phyloP scores from a whole-genome alignment of 176 grass and related monocot species.

The Guadua angustifolia region DNA sequence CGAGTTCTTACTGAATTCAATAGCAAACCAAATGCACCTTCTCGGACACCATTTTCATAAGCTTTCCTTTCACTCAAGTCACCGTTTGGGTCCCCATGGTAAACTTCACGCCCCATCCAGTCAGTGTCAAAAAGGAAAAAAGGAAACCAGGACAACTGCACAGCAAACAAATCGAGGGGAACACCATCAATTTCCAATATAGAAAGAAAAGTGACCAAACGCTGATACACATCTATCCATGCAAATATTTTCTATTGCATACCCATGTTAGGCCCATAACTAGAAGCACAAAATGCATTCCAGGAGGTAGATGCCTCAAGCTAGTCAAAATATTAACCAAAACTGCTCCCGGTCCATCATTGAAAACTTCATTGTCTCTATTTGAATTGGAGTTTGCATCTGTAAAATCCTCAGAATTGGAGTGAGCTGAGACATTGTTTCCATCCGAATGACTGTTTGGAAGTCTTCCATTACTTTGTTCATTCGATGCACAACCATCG shows the following conservation, averaged over 20 bases:
- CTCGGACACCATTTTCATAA: slow-evolving; percentile 90
- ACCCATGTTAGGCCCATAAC: slow-evolving; percentile 99
- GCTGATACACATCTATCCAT: not conserved
- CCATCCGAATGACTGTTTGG: slow-evolving; percentile 47
- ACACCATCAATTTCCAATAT: slow-evolving; percentile 30
- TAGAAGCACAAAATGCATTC: slow-evolving; percentile 92
- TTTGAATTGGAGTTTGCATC: slow-evolving; percentile 46
- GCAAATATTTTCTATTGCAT: slow-evolving; percentile 28
- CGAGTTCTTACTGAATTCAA: slow-evolving; percentile 96
- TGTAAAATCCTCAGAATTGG: slow-evolving; percentile 43
- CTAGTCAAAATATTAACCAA: slow-evolving; percentile 96
- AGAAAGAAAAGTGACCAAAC: not conserved
- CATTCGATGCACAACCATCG: slow-evolving; percentile 49
- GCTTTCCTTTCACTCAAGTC: slow-evolving; percentile 59
- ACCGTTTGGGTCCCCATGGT: slow-evolving; percentile 89
- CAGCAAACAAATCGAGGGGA: slow-evolving; percentile 23
- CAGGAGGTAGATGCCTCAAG: slow-evolving; percentile 90
- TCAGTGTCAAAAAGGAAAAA: slow-evolving; percentile 99
- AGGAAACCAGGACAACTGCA: slow-evolving; percentile 96
- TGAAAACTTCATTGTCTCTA: slow-evolving; percentile 55
- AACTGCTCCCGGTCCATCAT: slow-evolving; percentile 91
- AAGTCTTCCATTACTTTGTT: slow-evolving; percentile 47
- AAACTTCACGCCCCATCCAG: slow-evolving; percentile 99
- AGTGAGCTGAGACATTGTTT: slow-evolving; percentile 46
- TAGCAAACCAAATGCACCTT: slow-evolving; percentile 99